A percentile compares a stretch with the other conserved stretches of the same genome.
Conservation (phyloP, 208 protist species). For the Wallacemonas sp. region DNA sequence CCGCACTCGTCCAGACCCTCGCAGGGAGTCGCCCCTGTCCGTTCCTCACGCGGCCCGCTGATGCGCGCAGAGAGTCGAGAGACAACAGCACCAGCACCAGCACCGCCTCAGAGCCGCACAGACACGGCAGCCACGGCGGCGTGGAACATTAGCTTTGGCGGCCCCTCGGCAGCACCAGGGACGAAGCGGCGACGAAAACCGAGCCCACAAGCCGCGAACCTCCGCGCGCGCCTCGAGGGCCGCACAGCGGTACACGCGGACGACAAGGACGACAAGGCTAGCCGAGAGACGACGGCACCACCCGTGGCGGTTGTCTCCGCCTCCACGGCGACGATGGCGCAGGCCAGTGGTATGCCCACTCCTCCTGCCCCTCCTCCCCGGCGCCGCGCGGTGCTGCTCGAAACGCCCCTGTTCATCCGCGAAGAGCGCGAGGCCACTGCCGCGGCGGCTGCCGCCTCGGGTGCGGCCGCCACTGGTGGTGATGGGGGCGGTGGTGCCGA, state of each 20-base stretch:
- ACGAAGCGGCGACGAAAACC: slow-evolving; percentile 5
- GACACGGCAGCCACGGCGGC: too few species aligned
- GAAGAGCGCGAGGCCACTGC: slow-evolving; percentile 17
- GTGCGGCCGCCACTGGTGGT: too few species aligned
- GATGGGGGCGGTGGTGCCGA: too few species aligned
- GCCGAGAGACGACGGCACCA: background rate
- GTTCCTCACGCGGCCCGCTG: background rate
- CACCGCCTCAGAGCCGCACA: too few species aligned
- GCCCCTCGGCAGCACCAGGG: background rate
- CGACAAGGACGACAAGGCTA: background rate
- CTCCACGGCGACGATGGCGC: background rate
- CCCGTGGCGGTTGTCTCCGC: background rate
- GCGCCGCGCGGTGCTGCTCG: slow-evolving; percentile 28
- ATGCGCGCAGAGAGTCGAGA: slow-evolving; percentile 3
- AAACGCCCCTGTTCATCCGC: slow-evolving; percentile 40
- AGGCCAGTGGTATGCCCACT: slow-evolving; percentile 1
- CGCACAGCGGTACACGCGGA: background rate
- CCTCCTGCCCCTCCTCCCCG: slow-evolving; percentile 23
- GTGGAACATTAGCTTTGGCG: slow-evolving; percentile 11
- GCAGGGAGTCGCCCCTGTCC: slow-evolving; percentile 1
- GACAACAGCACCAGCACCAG: background rate
- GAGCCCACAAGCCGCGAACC: slow-evolving; percentile 6
- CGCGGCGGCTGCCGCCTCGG: background rate
- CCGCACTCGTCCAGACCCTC: background rate
- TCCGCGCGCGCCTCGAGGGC: slow-evolving; percentile 11